Evolutionary conservation across 352 stramenopile species (phyloP).

Genomic region (Hyaloperonospora arabidopsidis): DNA sequence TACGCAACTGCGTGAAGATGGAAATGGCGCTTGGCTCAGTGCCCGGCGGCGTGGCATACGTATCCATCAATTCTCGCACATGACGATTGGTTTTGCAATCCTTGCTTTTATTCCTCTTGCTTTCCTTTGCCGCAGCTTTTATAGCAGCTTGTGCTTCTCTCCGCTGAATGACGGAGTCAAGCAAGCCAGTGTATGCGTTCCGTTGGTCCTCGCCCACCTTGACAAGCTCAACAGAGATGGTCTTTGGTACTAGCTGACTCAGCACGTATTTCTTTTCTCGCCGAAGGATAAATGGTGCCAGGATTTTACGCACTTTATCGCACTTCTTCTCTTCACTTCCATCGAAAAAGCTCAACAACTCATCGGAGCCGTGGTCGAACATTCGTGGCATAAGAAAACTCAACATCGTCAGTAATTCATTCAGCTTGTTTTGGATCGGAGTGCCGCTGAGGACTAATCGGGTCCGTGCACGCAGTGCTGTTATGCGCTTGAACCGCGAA

Average conservation of each 20-base stretch:
- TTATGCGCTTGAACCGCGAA: conserved; percentile 85
- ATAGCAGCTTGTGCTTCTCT: conserved; percentile 39
- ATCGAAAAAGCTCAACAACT: conserved; percentile 76
- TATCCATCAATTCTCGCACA: conserved; percentile 39
- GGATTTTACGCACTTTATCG: conserved; percentile 85
- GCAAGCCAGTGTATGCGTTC: conserved; percentile 80
- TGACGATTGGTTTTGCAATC: conserved; percentile 39
- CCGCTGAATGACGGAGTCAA: conserved; percentile 60
- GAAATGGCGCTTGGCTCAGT: conserved; percentile 31
- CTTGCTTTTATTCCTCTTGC: conserved; percentile 45
- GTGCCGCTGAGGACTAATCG: conserved; percentile 82
- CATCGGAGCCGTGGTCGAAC: conserved; percentile 79
- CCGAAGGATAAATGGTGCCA: conserved; percentile 96
- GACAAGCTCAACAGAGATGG: conserved; percentile 74
- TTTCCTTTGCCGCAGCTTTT: conserved; percentile 47
- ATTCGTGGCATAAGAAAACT: conserved; percentile 90
- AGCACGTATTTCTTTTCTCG: conserved; percentile 95
- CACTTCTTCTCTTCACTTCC: conserved; percentile 74
- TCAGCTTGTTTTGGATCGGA: conserved; percentile 87
- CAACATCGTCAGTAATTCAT: conserved; percentile 83
- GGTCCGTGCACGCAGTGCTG: conserved; percentile 59
- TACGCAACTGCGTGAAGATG: conserved; percentile 95
- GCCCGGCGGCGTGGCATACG: conserved; percentile 14
- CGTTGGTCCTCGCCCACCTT: conserved; percentile 65
- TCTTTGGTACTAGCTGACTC: conserved; percentile 87